These are phyloP conservation scores for Aspergillus candidus DNA, from an alignment of 2,329 filamentous ascomycete species.

Conservation along the genomic window DNA sequence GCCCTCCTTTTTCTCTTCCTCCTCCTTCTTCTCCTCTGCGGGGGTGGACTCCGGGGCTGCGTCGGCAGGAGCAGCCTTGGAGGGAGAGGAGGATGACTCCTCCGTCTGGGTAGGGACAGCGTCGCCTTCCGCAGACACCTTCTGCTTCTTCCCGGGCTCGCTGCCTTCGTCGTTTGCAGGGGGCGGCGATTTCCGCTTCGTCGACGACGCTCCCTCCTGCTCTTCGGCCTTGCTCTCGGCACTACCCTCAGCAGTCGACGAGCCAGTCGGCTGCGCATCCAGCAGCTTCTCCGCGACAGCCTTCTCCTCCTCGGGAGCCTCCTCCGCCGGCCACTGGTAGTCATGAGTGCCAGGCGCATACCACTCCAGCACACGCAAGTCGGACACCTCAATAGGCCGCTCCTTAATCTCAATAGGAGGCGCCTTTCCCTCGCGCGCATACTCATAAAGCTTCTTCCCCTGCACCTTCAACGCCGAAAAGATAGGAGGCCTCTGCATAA, in stretches of 20 bases:
- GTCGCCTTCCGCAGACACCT: slow-evolving; percentile 23
- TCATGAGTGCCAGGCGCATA: slow-evolving; percentile 72
- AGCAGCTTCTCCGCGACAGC: slow-evolving; percentile 65
- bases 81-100: slow-evolving; percentile 2
- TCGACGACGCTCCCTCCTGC: slow-evolving; percentile 14
- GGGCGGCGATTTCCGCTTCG: slow-evolving; percentile 34
- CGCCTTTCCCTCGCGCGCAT: slow-evolving; percentile 81
- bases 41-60: not conserved
- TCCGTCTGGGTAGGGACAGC: slow-evolving; percentile 15
- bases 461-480: slow-evolving; percentile 91
- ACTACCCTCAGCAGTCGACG: slow-evolving; percentile 20
- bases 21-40: not conserved
- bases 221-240: slow-evolving; percentile 5
- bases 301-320: slow-evolving; percentile 70
- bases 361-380: slow-evolving; percentile 79
- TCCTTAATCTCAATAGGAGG: slow-evolving; percentile 80
- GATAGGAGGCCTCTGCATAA: slow-evolving; percentile 83
- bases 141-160: slow-evolving; percentile 25
- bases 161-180: slow-evolving; percentile 5
- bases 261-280: slow-evolving; percentile 17
- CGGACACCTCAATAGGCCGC: slow-evolving; percentile 68
- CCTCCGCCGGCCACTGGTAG: slow-evolving; percentile 71
- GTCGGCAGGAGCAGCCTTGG: slow-evolving; percentile 5
- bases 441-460: slow-evolving; percentile 92
- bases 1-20: slow-evolving; percentile 2